A percentile compares a stretch with the other conserved stretches of the same genome.
Conservation (phyloP, 164 flowering plant species). For the grape (Vitis vinifera) region DNA sequence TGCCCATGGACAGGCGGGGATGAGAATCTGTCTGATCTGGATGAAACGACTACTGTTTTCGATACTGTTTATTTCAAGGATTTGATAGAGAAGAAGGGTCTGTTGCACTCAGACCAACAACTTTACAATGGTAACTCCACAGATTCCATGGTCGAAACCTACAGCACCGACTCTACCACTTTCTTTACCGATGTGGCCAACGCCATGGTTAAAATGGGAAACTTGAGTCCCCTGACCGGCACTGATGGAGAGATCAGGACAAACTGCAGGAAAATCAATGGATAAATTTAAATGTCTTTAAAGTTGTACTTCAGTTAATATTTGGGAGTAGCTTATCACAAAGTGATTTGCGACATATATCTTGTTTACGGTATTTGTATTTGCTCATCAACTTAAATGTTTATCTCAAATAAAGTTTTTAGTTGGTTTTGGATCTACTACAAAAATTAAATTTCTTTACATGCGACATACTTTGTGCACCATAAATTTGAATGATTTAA, state of each 20-base stretch:
- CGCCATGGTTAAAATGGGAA: slow-evolving; percentile 38
- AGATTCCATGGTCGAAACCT: slow-evolving; percentile 18
- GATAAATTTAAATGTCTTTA: too few relatives aligned
- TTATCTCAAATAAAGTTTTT: too few relatives aligned
- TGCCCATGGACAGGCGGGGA: slow-evolving; percentile 28
- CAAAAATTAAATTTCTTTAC: too few relatives aligned
- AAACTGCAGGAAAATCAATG: slow-evolving; percentile 33
- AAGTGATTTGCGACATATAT: too few relatives aligned
- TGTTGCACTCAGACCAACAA: slow-evolving; percentile 36
- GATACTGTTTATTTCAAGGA: slow-evolving; percentile 30
- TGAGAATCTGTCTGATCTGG: slow-evolving; percentile 22
- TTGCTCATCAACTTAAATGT: too few relatives aligned
- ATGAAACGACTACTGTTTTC: slow-evolving; percentile 23
- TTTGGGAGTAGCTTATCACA: too few relatives aligned
- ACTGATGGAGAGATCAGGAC: slow-evolving; percentile 27
- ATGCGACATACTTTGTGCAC: too few relatives aligned
- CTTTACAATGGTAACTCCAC: slow-evolving; percentile 22
- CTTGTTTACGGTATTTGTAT: too few relatives aligned
- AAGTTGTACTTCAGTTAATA: too few relatives aligned
- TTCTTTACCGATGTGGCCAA: slow-evolving; percentile 30
- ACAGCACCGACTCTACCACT: background rate
- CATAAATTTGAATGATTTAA: too few relatives aligned
- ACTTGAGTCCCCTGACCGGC: slow-evolving; percentile 31
- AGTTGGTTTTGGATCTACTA: too few relatives aligned
- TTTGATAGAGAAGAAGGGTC: slow-evolving; percentile 24